These are phyloP conservation scores for Taxawa tesnikishii DNA, from an alignment of 2,329 filamentous ascomycete species.

Conservation along the genomic window DNA sequence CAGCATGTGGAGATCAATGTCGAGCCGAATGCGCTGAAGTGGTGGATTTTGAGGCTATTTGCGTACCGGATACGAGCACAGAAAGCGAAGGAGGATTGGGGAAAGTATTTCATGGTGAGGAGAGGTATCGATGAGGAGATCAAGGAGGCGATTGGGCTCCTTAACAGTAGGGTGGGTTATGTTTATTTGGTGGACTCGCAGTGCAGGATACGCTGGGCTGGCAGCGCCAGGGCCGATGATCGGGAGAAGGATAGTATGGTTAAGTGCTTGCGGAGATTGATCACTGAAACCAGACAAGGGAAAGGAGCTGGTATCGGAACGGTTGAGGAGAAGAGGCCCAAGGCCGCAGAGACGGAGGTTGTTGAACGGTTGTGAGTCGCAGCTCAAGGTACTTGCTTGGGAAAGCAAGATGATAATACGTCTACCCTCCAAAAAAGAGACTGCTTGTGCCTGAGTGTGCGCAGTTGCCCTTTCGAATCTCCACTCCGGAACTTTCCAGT, in stretches of 20 bases:
- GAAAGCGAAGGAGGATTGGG: conserved; percentile 38
- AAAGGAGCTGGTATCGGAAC: conserved; percentile 1
- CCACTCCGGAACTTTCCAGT: conserved; percentile 4
- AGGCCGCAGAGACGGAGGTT: conserved; percentile 1
- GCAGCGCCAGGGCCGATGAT: conserved; percentile 56
- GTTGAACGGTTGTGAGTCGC: too few species aligned
- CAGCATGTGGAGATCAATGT: conserved; percentile 82
- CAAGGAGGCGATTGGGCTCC: conserved; percentile 49
- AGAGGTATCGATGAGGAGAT: conserved; percentile 44
- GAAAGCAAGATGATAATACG: too few species aligned
- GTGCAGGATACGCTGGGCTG: conserved; percentile 90
- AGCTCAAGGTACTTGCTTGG: too few species aligned
- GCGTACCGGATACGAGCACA: conserved; percentile 36
- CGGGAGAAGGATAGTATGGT: conserved; percentile 57
- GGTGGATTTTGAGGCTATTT: conserved; percentile 44
- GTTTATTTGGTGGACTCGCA: conserved; percentile 80
- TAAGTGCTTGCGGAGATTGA: conserved; percentile 49
- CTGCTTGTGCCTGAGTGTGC: too few species aligned
- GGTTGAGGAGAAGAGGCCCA: conserved; percentile 1
- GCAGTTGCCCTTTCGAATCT: too few species aligned
- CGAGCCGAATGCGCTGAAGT: conserved; percentile 64
- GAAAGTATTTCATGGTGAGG: conserved; percentile 46
- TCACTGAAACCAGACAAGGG: conserved; percentile 40
- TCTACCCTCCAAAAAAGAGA: too few species aligned
- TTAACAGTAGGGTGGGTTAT: conserved; percentile 90